Evolutionary conservation across 208 protist genomes (phyloP), one percentile per base, ranked within the genome.

Genomic region (Crithidia bombi): DNA sequence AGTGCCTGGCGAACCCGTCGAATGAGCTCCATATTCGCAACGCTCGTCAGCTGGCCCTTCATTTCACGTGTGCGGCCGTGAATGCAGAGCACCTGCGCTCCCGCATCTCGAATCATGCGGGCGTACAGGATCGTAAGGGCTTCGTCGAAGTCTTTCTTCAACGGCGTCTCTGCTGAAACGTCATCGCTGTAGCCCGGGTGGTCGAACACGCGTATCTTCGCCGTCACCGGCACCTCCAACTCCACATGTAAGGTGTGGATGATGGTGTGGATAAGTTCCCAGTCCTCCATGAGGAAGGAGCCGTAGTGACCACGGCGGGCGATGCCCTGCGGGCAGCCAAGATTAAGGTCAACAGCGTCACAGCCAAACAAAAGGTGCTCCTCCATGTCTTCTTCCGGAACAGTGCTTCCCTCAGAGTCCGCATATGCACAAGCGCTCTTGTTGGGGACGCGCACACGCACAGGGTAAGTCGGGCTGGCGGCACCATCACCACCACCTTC

Each of bases 261-360:
- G n/a, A 96, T 87, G 26, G 76, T 86, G 77, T 94, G 89, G 19
- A 97, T 68, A 23, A 78, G 25, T 1, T 91, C 80, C 86, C 91
- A 96, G 65, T 97, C 80, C 36, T 97, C 90, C 90, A 95, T 95
- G 14, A 98, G 79, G 63, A 96, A 98, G 11, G 89, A 82, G 41
- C 96, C 93, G 78, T 97, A 98, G 77, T 92, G 74, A 3, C 96
- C 94, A 26, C 89, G 91, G 44, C 87, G 72, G 41, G 96, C 94
- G 49, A 98, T 97, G 30, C 90, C 85, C 68, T 98, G 94, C n/a
- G 94, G 94, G 65, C 96, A 98, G 56, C 92, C 94, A 15, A 98
- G 75, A 55, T 97, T 97, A 33, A 97, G 46, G 52, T 98, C 92
- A 25, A 98, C 81, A 2, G 91, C 94, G 69, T 94, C 91, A 64